Percentiles rank a stretch among this genome's conserved stretches.
These are phyloP conservation scores for Acrocalymma vagum DNA, from an alignment of 2,329 filamentous ascomycete species.

Conservation along the genomic window DNA sequence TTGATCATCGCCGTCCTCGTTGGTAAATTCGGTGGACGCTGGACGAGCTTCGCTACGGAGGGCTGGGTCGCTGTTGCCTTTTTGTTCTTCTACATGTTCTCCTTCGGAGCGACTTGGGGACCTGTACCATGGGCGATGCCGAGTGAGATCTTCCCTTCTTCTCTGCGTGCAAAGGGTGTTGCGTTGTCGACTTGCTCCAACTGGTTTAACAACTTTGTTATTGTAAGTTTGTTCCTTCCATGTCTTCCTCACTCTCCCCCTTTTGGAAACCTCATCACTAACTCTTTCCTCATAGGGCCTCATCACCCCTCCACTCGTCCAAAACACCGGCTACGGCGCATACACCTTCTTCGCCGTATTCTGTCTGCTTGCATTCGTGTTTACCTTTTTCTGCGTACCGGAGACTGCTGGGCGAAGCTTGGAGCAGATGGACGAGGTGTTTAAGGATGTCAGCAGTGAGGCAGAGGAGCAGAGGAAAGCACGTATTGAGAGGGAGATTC, in stretches of 20 bases:
- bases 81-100: constrained; percentile 69
- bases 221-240: constrained; percentile 51
- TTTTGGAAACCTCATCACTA: constrained; percentile 22
- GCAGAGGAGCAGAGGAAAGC: constrained; percentile 43
- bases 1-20: constrained; percentile 64
- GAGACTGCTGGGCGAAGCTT: constrained; percentile 45
- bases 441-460: constrained; percentile 44
- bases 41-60: constrained; percentile 58
- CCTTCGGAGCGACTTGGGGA: constrained; percentile 68
- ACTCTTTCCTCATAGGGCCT: constrained; percentile 61
- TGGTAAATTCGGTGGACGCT: constrained; percentile 60
- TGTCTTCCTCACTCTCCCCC: neutral
- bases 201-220: constrained; percentile 72
- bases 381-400: constrained; percentile 44
- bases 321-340: constrained; percentile 60
- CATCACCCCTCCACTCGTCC: constrained; percentile 70
- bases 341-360: constrained; percentile 50
- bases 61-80: constrained; percentile 67
- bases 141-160: constrained; percentile 71
- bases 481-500: constrained; percentile 40
- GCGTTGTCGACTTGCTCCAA: constrained; percentile 70
- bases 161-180: constrained; percentile 70
- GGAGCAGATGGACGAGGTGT: constrained; percentile 50
- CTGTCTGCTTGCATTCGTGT: constrained; percentile 41
- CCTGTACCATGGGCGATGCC: constrained; percentile 59